Evolutionary conservation across 305 asterid genomes (phyloP).

Genomic region (Fraxinus sp.): DNA sequence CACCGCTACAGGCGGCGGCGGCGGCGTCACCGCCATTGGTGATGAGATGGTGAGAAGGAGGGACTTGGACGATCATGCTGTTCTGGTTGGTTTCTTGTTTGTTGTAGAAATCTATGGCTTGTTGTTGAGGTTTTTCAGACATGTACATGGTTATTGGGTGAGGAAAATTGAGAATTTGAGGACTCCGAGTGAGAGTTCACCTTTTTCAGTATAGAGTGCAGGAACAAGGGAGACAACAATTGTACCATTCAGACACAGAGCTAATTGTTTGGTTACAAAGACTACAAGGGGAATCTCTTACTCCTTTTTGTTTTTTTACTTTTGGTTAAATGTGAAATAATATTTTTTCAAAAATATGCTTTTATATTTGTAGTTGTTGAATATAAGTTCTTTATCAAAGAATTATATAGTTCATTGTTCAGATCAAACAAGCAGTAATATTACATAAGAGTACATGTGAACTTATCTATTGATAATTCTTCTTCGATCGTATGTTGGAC

Average conservation of each 20-base stretch:
- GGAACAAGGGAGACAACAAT: neutral
- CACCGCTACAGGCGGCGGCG: neutral
- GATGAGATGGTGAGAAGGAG: conserved; percentile 17
- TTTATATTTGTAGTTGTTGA: neutral
- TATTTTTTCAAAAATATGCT: too few species aligned
- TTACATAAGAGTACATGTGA: neutral
- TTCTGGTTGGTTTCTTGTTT: conserved; percentile 20
- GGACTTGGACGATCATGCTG: conserved; percentile 20
- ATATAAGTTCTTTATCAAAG: neutral
- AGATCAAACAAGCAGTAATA: neutral
- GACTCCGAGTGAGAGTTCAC: neutral
- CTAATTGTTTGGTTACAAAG: neutral
- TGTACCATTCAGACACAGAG: neutral
- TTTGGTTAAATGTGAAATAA: neutral
- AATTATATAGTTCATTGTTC: neutral
- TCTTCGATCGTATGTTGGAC: neutral
- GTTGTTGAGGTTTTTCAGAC: conserved; percentile 21
- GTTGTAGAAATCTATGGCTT: conserved; percentile 23
- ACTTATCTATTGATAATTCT: neutral
- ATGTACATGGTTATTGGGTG: conserved; percentile 14
- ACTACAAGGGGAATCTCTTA: neutral
- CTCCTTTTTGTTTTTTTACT: neutral
- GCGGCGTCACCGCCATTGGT: conserved; percentile 9
- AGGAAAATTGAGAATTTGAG: neutral
- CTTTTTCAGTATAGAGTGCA: neutral